These are phyloP conservation scores for Flaveria bidentis DNA, from an alignment of 129 eudicot species.

Conservation along the genomic window DNA sequence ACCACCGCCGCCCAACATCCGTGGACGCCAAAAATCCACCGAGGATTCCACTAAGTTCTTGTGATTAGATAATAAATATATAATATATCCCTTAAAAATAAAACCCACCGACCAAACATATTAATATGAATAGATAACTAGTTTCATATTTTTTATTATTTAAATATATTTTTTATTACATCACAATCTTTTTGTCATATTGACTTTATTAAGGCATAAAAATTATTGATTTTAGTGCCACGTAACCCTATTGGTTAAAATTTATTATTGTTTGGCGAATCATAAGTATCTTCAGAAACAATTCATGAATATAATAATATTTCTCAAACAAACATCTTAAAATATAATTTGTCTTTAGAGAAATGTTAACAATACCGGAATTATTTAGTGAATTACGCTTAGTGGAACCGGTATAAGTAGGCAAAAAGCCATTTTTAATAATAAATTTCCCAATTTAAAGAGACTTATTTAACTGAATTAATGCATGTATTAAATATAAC, in stretches of 20 bases:
- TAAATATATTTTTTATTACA: background rate
- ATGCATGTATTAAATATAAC: background rate
- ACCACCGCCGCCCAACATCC: no score
- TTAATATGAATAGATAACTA: no score
- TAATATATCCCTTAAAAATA: no score
- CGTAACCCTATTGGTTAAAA: conserved; percentile 20
- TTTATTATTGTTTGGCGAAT: conserved; percentile 14
- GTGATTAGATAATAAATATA: no score
- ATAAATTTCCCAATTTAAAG: background rate
- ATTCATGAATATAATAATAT: conserved; percentile 2
- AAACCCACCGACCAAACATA: no score
- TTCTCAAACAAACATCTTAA: conserved; percentile 15
- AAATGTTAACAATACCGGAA: conserved; percentile 5
- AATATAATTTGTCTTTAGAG: background rate
- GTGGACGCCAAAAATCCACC: no score
- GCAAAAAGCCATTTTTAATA: conserved; percentile 25
- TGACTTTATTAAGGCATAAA: background rate
- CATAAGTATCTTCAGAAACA: conserved; percentile 5
- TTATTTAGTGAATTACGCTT: conserved; percentile 13
- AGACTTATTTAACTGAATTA: background rate
- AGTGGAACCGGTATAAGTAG: conserved; percentile 44
- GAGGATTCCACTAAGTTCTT: no score
- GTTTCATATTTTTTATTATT: no score
- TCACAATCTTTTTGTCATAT: background rate
- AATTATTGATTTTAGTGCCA: conserved; percentile 25